Percentiles rank a stretch among this genome's conserved stretches.
These are phyloP conservation scores for Scenedesmus sp. DNA, from an alignment of 163 green algal species.

Conservation along the genomic window DNA sequence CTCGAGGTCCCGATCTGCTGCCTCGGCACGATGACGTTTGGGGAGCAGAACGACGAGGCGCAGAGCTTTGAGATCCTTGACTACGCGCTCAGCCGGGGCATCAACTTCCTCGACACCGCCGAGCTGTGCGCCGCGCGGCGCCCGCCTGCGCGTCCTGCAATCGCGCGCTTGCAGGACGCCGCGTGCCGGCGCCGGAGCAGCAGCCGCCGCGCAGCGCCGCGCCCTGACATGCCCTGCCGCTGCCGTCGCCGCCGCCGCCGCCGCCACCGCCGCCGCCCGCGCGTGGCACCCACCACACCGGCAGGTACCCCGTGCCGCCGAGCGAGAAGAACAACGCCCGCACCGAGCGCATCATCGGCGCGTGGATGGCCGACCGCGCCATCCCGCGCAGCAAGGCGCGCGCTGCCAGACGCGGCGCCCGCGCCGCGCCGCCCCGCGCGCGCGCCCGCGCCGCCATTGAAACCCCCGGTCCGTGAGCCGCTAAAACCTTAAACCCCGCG, in stretches of 20 bases:
- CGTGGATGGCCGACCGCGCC: slow-evolving; percentile 67
- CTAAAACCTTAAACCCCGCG: too few species aligned
- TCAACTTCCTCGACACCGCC: slow-evolving; percentile 92
- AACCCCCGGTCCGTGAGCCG: too few species aligned
- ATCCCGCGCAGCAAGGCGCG: slow-evolving; percentile 67
- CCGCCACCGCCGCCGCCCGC: too few species aligned
- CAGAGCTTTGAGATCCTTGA: slow-evolving; percentile 76
- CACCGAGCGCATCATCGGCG: slow-evolving; percentile 82
- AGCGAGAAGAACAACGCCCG: slow-evolving; percentile 58
- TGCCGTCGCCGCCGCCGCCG: neutral
- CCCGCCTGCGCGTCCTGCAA: too few species aligned
- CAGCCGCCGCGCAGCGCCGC: too few species aligned
- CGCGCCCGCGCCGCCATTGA: too few species aligned
- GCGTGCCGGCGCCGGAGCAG: neutral
- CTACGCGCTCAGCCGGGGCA: slow-evolving; percentile 66
- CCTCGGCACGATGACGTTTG: slow-evolving; percentile 66
- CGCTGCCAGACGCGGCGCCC: too few species aligned
- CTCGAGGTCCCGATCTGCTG: slow-evolving; percentile 64
- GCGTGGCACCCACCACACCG: too few species aligned
- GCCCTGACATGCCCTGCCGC: too few species aligned
- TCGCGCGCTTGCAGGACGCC: neutral
- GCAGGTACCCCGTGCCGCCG: slow-evolving; percentile 79
- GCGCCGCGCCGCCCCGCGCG: too few species aligned
- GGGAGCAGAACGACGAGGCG: slow-evolving; percentile 51
- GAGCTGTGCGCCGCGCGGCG: slow-evolving; percentile 78